Base-by-base conservation (phyloP, 495 filamentous ascomycete genomes). In the Aspergillus egyptiacus region DNA sequence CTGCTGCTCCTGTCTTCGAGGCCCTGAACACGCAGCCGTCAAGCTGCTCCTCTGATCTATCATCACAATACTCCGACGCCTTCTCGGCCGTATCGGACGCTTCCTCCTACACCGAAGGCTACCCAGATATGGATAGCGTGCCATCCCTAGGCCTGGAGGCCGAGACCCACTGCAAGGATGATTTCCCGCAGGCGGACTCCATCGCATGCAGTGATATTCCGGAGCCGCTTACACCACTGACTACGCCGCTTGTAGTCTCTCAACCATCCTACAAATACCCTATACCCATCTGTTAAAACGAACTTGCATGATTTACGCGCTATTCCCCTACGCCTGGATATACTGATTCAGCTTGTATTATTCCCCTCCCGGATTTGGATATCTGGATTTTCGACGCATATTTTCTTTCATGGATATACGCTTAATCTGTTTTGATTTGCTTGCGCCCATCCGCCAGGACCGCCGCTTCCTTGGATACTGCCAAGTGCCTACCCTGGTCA, bases 21-120 rank as follows among this genome's bases (percentile, higher is more conserved):
- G 66, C 64, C 41, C 54, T 66, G 42, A 55, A 70, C 61, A 60
- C 67, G 22, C 69, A 71, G 30, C 54, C 62, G 11, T 72, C 72
- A 17, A 62, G 58, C 32, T 65, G 62, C 23, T 71, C 70, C 7
- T 68, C 66, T 30, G 68, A 64, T 35, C n/a, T n/a, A n/a, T 70
- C 68, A 1, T 71, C 69, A 14, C 59, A 68, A 36, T 70, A 68
- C 56, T 72, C 70, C 14, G 66, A 61, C 38, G 70, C 65, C 33
- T 66, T 66, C 39, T 72, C 70, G 17, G 70, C 68, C 6, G 55
- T 69, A 24, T 75, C 72, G 17, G 70, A 68, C 41, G 55, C 62
- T 2, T 68, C 69, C 4, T 69, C 71, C 23, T 54, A 69, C 48
- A 74, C 71, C 22, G 69, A 71, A 55, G 69, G 70, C 35, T 68